Conservation (phyloP, 768 basidiomycete species). For the Agrocybe chaxingu region DNA sequence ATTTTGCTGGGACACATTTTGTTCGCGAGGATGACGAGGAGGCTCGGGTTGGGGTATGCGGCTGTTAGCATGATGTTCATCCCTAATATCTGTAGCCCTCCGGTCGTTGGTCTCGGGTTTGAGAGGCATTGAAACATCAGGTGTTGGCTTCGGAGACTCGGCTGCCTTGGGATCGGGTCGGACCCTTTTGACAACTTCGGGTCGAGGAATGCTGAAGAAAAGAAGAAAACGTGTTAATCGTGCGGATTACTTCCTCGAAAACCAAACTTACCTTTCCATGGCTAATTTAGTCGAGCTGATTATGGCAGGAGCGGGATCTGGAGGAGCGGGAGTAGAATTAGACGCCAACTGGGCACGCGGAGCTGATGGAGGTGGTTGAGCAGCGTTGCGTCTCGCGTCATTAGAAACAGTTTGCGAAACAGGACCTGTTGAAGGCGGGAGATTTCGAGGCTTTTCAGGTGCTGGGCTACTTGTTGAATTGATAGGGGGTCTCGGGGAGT, state of each 20-base stretch:
- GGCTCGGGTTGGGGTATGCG: slow-evolving; percentile 6
- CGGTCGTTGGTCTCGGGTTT: slow-evolving; percentile 16
- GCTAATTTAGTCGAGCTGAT: slow-evolving; percentile 52
- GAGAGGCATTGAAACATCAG: slow-evolving; percentile 10
- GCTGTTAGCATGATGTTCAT: slow-evolving; percentile 24
- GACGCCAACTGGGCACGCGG: slow-evolving; percentile 54
- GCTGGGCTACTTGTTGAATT: slow-evolving; percentile 22
- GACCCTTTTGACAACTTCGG: slow-evolving; percentile 73
- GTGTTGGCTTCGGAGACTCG: slow-evolving; percentile 30
- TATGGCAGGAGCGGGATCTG: slow-evolving; percentile 19
- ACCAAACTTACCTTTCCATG: slow-evolving; percentile 56
- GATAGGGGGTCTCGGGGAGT: slow-evolving; percentile 28
- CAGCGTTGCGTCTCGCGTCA: slow-evolving; percentile 35
- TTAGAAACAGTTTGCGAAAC: slow-evolving; percentile 26
- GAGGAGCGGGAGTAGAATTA: slow-evolving; percentile 19
- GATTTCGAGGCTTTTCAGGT: slow-evolving; percentile 34
- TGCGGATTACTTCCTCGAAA: neutral
- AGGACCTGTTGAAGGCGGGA: slow-evolving; percentile 36
- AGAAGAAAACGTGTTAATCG: neutral
- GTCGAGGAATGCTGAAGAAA: slow-evolving; percentile 59
- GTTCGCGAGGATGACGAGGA: slow-evolving; percentile 10
- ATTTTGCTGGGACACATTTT: slow-evolving; percentile 9
- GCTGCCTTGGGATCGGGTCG: slow-evolving; percentile 35
- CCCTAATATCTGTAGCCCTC: slow-evolving; percentile 9
- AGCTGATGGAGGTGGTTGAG: slow-evolving; percentile 40